Percentiles rank a stretch among this genome's conserved stretches.
phyloP scores from a whole-genome alignment of 176 grass and related monocot species.

The Hordeum vulgare region DNA sequence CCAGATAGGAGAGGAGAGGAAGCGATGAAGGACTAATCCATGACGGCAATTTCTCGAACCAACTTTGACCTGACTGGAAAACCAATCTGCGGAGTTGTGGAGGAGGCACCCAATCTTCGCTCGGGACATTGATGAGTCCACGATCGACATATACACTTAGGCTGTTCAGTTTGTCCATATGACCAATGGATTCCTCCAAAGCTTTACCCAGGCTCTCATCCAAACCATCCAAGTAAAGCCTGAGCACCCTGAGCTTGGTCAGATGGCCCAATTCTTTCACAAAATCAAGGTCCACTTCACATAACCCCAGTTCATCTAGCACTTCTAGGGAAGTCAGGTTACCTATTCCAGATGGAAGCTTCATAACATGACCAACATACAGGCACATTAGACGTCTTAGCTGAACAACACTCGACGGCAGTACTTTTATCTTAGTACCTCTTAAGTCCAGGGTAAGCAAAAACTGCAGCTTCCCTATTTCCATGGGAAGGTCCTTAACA shows the following conservation, averaged over 20 bases:
- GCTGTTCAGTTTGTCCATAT: background rate
- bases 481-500: background rate
- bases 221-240: rapidly evolving
- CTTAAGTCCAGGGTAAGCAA: too few relatives aligned
- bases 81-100: background rate
- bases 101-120: background rate
- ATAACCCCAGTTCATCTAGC: rapidly evolving
- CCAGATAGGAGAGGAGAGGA: background rate
- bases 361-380: too few relatives aligned
- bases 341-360: background rate
- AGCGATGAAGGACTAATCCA: background rate
- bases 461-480: background rate
- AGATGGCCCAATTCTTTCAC: background rate
- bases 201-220: background rate
- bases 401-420: too few relatives aligned
- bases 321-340: background rate
- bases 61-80: rapidly evolving
- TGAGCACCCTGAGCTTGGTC: background rate
- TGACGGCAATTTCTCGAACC: background rate
- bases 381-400: too few relatives aligned
- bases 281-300: background rate
- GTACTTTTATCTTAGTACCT: background rate
- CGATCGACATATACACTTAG: rapidly evolving
- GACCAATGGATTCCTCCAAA: background rate
- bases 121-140: rapidly evolving